A percentile compares a stretch with the other conserved stretches of the same genome.
phyloP scores from a whole-genome alignment of 225 moss, liverwort and hornwort species.

The Pseudoscleropodium purum region DNA sequence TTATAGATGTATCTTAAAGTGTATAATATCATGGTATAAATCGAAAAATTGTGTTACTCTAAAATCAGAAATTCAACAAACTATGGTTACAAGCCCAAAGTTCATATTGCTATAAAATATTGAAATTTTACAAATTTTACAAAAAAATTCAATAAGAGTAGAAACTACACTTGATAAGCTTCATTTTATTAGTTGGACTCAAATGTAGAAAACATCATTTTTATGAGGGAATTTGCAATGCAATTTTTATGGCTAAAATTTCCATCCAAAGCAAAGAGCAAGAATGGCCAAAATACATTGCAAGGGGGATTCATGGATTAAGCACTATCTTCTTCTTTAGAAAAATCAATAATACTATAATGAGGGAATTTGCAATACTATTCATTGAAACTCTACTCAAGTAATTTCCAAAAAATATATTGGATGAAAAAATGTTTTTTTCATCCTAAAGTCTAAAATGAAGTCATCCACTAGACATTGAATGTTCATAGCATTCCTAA shows the following conservation, averaged over 20 bases:
- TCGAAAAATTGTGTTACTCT: fast-evolving
- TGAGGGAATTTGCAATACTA: neutral
- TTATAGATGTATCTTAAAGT: neutral
- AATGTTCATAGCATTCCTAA: fast-evolving
- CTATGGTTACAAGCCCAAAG: fast-evolving
- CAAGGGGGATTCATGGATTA: fast-evolving
- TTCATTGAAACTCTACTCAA: neutral
- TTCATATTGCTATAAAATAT: neutral
- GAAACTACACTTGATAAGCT: neutral
- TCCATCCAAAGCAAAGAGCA: neutral
- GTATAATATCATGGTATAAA: neutral
- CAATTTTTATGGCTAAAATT: neutral
- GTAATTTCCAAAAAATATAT: neutral
- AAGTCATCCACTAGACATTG: fast-evolving
- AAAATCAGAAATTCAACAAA: neutral
- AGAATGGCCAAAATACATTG: neutral
- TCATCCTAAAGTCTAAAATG: neutral
- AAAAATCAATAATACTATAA: neutral
- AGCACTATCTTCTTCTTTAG: neutral
- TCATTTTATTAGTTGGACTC: neutral
- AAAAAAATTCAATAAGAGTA: fast-evolving
- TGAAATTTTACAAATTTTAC: neutral
- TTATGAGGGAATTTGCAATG: too few species aligned
- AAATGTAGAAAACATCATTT: neutral
- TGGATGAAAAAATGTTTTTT: neutral